Base-by-base conservation (phyloP, 768 basidiomycete genomes). In the Pleurotus eryngii region DNA sequence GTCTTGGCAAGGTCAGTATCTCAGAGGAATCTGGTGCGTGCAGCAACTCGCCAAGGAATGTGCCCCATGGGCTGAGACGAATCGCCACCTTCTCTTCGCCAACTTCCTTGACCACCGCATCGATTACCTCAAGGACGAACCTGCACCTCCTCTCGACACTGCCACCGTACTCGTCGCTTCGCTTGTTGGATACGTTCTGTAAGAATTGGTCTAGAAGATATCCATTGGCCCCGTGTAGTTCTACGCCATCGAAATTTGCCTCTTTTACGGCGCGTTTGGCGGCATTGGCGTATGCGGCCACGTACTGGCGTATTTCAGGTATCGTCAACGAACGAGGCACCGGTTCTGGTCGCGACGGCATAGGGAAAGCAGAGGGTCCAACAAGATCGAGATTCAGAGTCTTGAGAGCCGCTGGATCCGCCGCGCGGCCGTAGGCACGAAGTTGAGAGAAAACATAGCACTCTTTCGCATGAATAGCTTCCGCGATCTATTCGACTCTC, bases 161-260 rank as follows among this genome's bases (percentile, higher is more conserved):
- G 9, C 84, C 83, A 3, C 85, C 84, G 69, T 80, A 84, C 46
- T 72, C 70, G 67, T 84, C 82, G 4, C 72, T 78, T 14, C 81
- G 72, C 18, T 71, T 63, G 67, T 84, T 84, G 14, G 67, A 64
- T 2, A 63, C 49, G 37, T 70, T 61, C 55, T 81, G 76, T 5
- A 78, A 59, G 71, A 83, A 82, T 62, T 82, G 79, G 61, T 83
- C 76, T 26, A 72, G 46, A 26, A 78, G 56, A 51, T 74, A 71
- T 0, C 69, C 69, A 38, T 69, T 69, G 11, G 65, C 67, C 8
- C 55, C 64, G 42, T 71, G 67, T 26, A 69, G 46, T 57, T 69
- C 67, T 2, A 69, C 73, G 12, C 83, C 85, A 58, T 85, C 84
- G 56, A 85, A 85, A 4, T 81, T 81, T 37, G 83, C 81, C 43